Conservation (phyloP, 129 eudicot genomes). For the Helichrysum umbraculigerum region DNA sequence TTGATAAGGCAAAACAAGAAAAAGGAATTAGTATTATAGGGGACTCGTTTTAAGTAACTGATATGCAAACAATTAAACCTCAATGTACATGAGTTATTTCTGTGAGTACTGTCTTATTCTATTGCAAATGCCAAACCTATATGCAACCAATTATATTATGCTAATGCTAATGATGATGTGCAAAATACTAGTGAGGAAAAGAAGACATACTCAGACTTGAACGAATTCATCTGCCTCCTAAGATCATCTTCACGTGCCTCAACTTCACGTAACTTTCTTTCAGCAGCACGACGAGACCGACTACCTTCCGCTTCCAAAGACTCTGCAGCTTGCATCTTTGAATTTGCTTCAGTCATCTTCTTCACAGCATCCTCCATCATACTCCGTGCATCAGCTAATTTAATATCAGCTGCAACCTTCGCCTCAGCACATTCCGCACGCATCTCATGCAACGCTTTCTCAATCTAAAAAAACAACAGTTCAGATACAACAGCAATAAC, state of each 20-base stretch:
- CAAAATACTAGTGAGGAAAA: constrained; percentile 12
- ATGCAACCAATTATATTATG: background rate
- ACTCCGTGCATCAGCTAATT: constrained; percentile 65
- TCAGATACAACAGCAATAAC: background rate
- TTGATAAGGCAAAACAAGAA: constrained; percentile 11
- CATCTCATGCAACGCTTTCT: constrained; percentile 91
- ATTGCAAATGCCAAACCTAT: constrained; percentile 1
- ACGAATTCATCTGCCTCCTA: constrained; percentile 60
- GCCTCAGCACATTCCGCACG: constrained; percentile 88
- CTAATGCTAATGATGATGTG: background rate
- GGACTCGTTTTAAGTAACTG: background rate
- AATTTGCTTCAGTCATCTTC: constrained; percentile 63
- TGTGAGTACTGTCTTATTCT: background rate
- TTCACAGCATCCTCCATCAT: constrained; percentile 80
- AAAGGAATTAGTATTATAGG: constrained; percentile 1
- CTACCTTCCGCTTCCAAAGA: constrained; percentile 72
- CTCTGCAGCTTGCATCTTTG: constrained; percentile 67
- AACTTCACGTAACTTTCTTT: constrained; percentile 85
- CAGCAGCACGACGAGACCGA: constrained; percentile 68
- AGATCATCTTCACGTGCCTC: constrained; percentile 97
- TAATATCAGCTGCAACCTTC: constrained; percentile 79
- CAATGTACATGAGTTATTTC: background rate
- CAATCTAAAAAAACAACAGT: constrained; percentile 50
- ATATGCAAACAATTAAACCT: background rate
- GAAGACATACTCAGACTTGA: constrained; percentile 75